Evolutionary conservation across 148 eudicot species (phyloP).

Genomic region (Nepenthes gracilis): DNA sequence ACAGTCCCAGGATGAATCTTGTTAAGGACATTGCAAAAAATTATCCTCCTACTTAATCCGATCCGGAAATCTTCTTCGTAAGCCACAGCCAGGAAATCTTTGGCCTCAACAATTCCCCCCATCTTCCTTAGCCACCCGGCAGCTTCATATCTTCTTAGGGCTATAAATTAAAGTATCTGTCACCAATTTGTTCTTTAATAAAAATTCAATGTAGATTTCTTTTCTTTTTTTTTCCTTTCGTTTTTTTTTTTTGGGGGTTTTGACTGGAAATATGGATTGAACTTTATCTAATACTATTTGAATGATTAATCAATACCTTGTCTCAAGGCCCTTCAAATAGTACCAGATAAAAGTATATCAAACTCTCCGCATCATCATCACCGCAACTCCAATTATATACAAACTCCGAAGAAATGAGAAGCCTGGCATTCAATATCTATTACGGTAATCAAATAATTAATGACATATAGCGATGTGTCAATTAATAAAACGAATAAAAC

Average conservation of each 20-base stretch:
- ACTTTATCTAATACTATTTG: neutral
- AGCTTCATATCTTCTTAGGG: slow-evolving; percentile 75
- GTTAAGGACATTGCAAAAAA: slow-evolving; percentile 89
- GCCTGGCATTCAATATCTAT: too few relatives aligned
- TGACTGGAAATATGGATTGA: neutral
- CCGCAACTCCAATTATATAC: too few relatives aligned
- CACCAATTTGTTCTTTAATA: neutral
- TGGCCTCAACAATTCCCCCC: slow-evolving; percentile 79
- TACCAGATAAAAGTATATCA: too few relatives aligned
- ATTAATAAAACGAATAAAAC: too few relatives aligned
- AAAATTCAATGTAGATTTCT: neutral
- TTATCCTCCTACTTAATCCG: slow-evolving; percentile 76
- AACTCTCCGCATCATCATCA: too few relatives aligned
- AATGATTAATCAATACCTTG: too few relatives aligned
- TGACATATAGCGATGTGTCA: too few relatives aligned
- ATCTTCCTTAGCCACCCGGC: slow-evolving; percentile 81
- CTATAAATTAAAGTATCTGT: slow-evolving; percentile 23
- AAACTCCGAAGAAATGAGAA: too few relatives aligned
- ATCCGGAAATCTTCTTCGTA: slow-evolving; percentile 87
- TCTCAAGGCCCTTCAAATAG: too few relatives aligned
- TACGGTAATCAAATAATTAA: too few relatives aligned
- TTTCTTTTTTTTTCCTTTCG: too few relatives aligned
- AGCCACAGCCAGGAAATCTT: slow-evolving; percentile 91
- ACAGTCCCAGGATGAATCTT: slow-evolving; percentile 67
- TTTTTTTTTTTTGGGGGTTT: too few relatives aligned